Base-by-base conservation (phyloP, 176 grass and related monocot species). In the Cymbopogon citratus region DNA sequence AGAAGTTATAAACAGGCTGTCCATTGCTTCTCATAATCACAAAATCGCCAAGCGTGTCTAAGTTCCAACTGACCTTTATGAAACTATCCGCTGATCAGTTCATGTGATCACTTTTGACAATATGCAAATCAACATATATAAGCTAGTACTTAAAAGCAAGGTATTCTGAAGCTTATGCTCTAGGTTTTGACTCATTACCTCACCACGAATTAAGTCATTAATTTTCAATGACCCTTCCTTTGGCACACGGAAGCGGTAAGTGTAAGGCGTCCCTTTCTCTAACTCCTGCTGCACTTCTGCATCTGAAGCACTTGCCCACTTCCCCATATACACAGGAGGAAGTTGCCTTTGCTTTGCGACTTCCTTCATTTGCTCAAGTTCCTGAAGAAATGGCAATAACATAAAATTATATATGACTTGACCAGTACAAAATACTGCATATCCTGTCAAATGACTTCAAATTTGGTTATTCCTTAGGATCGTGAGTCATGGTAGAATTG, bases 11-110 rank as follows among this genome's bases (percentile, higher is more conserved):
- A 41, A 99, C 96, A 80, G 96, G 96, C 60, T 99, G 96, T 12
- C 96, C 96, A 19, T 99, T 99, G 85, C 96, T 99, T 87, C 96
- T 91, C 96, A 99, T 99, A 49, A 99, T 93, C 77, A 99, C 92
- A 52, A 99, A 99, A 75, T 99, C 96, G 64, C 96, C 92, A 49
- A 99, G 92, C 7, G 92, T 99, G 49, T 95, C 88, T 65, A 99
- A 51, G 64, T 87, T 93, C 96, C 96, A 99, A 66, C 89, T 93
- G 87, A 99, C 96, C 92, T 99, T 99, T 88, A 99, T 64, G 23
- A 95, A 91, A 95, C 88, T 94, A 92, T 93, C 86, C 69, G 62
- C 85, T 89, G 69, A 74, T 85, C 73, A 93, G 91, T 81, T 34
- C 57, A 76, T 77, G 85, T 77, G 60, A 77, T 71, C 61, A 44